Evolutionary conservation across 352 stramenopile species (phyloP).

Genomic region (Ophiocytium majus): DNA sequence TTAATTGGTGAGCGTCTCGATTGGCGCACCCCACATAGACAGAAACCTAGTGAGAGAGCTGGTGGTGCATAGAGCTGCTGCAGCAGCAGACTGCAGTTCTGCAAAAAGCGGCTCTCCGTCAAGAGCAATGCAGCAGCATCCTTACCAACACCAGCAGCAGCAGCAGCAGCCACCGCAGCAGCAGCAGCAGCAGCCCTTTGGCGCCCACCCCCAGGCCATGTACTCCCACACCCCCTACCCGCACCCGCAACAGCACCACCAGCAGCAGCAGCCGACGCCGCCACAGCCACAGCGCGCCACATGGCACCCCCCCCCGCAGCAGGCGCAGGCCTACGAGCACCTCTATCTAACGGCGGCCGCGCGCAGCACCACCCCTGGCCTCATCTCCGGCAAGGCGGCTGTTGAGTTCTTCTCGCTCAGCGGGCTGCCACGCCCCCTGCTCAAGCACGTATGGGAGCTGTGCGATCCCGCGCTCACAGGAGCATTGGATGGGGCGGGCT

Average conservation of each 20-base stretch:
- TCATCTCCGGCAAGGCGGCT: conserved; percentile 41
- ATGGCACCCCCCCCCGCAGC: conserved; percentile 34
- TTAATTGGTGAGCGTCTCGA: neutral
- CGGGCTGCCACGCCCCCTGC: conserved; percentile 30
- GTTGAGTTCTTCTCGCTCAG: conserved; percentile 53
- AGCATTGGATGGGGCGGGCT: conserved; percentile 29
- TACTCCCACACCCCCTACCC: too few relatives aligned
- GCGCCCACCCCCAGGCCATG: too few relatives aligned
- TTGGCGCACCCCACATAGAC: neutral
- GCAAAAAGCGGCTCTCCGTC: neutral
- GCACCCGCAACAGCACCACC: neutral
- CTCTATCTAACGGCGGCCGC: conserved; percentile 30
- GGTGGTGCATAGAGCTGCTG: neutral
- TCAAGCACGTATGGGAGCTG: conserved; percentile 52
- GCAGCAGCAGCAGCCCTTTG: neutral
- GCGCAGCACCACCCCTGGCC: conserved; percentile 25
- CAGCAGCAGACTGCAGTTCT: neutral
- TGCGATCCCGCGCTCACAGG: conserved; percentile 50
- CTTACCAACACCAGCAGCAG: conserved; percentile 4
- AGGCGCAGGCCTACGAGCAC: conserved; percentile 33
- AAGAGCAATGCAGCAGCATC: neutral
- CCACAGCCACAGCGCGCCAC: neutral
- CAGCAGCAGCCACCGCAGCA: neutral
- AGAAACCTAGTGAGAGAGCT: neutral
- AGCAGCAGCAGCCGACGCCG: neutral